These are phyloP conservation scores for Penicillium nucicola DNA, from an alignment of 495 filamentous ascomycete genomes.

Conservation along the genomic window DNA sequence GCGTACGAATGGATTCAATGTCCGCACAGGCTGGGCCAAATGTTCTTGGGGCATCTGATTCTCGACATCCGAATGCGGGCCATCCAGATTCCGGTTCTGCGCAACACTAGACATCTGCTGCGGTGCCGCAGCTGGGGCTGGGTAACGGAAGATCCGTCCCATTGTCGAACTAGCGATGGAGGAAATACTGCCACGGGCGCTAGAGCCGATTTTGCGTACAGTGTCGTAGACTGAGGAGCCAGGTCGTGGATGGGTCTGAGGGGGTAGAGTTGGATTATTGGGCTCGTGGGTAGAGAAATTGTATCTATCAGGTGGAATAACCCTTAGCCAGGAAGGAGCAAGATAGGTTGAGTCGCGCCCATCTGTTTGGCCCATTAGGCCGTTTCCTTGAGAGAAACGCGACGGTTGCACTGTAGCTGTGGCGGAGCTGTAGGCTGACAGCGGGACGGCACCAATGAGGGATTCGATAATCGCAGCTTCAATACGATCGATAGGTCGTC, in stretches of 20 bases:
- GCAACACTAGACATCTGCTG: too few relatives aligned
- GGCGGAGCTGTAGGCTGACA: constrained; percentile 13
- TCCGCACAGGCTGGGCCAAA: background rate
- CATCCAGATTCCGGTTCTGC: background rate
- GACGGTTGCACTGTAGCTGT: constrained; percentile 5
- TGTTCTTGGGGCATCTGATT: background rate
- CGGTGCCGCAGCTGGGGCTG: background rate
- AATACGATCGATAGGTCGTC: constrained; percentile 1
- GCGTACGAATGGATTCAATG: background rate
- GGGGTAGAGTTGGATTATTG: background rate
- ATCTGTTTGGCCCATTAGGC: background rate
- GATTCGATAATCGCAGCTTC: constrained; percentile 13
- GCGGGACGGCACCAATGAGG: constrained; percentile 12
- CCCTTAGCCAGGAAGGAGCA: background rate
- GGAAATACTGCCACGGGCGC: background rate
- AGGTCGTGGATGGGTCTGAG: background rate
- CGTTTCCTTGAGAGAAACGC: background rate
- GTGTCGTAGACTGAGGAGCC: constrained; percentile 7
- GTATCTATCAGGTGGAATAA: background rate
- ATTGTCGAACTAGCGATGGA: constrained; percentile 1
- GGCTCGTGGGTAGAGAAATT: too few relatives aligned
- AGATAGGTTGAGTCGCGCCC: background rate
- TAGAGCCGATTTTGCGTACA: background rate
- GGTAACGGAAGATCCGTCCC: background rate
- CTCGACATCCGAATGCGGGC: background rate